These are phyloP conservation scores for Podila minutissima DNA, from an alignment of 192 early-diverging fungal species.

Conservation along the genomic window DNA sequence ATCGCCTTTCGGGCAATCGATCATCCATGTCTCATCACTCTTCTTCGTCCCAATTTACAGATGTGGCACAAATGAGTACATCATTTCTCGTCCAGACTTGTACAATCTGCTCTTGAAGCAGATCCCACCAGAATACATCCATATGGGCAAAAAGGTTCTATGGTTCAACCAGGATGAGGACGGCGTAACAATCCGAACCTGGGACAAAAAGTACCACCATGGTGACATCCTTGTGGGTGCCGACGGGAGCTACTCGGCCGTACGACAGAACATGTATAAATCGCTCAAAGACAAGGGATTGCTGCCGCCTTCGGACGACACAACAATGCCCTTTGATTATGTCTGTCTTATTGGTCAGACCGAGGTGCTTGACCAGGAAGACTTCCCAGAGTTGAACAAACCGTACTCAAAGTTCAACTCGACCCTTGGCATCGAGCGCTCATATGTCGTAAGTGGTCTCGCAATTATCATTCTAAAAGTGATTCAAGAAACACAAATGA, in stretches of 20 bases:
- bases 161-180: not conserved
- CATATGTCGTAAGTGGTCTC: no score
- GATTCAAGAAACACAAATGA: no score
- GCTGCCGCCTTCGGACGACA: not conserved
- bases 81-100: not conserved
- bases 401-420: not conserved
- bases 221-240: not conserved
- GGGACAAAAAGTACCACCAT: not conserved
- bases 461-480: no score
- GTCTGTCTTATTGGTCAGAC: not conserved
- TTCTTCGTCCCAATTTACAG: no score
- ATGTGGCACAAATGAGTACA: not conserved
- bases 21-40: no score
- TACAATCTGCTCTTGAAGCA: not conserved
- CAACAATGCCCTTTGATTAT: not conserved
- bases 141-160: not conserved
- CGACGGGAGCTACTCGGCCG: not conserved
- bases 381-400: not conserved
- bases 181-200: not conserved
- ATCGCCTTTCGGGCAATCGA: no score
- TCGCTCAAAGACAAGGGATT: not conserved
- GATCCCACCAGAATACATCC: not conserved
- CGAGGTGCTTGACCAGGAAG: not conserved
- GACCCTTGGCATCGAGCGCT: no score
- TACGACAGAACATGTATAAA: not conserved